Base-by-base conservation (phyloP, 805 yeast species). In the Tetrapisispora arboricola region DNA sequence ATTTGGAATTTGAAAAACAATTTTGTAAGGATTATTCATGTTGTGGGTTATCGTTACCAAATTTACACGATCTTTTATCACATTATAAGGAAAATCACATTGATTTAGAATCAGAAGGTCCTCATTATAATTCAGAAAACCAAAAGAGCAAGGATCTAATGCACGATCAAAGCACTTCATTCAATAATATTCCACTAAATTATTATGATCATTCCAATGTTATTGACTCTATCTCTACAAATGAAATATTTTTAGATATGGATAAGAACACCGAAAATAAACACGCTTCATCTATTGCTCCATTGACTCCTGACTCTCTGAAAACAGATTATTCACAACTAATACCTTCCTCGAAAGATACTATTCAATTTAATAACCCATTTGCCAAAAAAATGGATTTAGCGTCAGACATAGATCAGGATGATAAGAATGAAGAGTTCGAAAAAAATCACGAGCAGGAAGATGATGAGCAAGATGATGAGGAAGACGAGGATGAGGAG, bases 61-160 rank as follows among this genome's bases (percentile, higher is more conserved):
- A 95, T 11, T 68, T 92, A 49, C 98, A 92, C 61, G 98, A 92
- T 60, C 69, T 92, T 46, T 70, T 92, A 47, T 77, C 92, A 52
- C 98, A 92, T 61, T 92, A 92, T 60, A 98, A 92, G 60, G 97
- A 92, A 63, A 86, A 92, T 36, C 98, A 92, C 64, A 88, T 92
- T 3, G 25, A 34, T 34, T 16, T 34, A 43, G 62, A 76, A 5
- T 71, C 75, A 20, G 76, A 79, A n/a, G 75, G 75, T 12, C 28
- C 49, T 16, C 24, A 21, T 16, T n/a, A 21, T 9, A 29, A 21
- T 11, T 20, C 28, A 26, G 25, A 34, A 24, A 24, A 24, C 12
- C 29, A 16, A 5, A 15, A 28, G 5, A 28, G 31, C 13, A 25
- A 21, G n/a, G 29, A 22, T 24, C 17, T 22, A 12, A 16, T 25